Percentiles rank a stretch among this genome's conserved stretches.
Conservation (phyloP, 345 rosid species). For the Lepidium didymum region DNA sequence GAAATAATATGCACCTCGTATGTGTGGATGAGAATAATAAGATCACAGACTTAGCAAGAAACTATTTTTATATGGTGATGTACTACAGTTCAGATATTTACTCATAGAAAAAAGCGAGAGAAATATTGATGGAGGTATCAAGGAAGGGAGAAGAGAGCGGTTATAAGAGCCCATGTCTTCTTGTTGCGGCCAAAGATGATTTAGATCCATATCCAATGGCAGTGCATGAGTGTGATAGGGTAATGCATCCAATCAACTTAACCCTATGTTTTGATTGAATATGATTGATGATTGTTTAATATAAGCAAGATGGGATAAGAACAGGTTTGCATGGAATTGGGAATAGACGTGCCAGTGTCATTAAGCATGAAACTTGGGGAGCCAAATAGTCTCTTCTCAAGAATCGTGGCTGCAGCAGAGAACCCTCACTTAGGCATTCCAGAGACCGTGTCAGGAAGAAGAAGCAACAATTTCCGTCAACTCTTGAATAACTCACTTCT, state of each 20-base stretch:
- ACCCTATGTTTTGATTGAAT: neutral
- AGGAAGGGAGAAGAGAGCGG: constrained; percentile 65
- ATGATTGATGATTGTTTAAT: neutral
- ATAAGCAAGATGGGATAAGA: neutral
- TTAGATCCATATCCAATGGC: constrained; percentile 54
- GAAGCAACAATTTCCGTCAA: constrained; percentile 45
- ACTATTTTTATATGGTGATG: neutral
- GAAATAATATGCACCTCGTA: neutral
- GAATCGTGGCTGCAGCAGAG: constrained; percentile 55
- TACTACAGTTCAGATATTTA: constrained; percentile 55
- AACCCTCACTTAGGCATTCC: constrained; percentile 67
- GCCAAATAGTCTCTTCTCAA: constrained; percentile 41
- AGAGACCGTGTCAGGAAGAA: constrained; percentile 64
- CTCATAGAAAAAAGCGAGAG: constrained; percentile 72
- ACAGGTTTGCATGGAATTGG: constrained; percentile 65
- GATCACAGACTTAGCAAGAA: neutral
- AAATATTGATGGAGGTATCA: constrained; percentile 58
- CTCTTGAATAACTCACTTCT: constrained; percentile 56
- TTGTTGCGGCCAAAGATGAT: constrained; percentile 76
- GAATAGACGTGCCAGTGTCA: constrained; percentile 57
- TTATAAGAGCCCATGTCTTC: constrained; percentile 58
- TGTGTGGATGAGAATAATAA: neutral
- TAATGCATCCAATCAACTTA: constrained; percentile 9
- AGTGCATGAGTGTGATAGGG: constrained; percentile 54
- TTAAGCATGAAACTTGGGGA: constrained; percentile 49